Evolutionary conservation across 2,329 filamentous ascomycete genomes (phyloP), one percentile per base, ranked within the genome.

Genomic region (Emergomyces pasteurianus): DNA sequence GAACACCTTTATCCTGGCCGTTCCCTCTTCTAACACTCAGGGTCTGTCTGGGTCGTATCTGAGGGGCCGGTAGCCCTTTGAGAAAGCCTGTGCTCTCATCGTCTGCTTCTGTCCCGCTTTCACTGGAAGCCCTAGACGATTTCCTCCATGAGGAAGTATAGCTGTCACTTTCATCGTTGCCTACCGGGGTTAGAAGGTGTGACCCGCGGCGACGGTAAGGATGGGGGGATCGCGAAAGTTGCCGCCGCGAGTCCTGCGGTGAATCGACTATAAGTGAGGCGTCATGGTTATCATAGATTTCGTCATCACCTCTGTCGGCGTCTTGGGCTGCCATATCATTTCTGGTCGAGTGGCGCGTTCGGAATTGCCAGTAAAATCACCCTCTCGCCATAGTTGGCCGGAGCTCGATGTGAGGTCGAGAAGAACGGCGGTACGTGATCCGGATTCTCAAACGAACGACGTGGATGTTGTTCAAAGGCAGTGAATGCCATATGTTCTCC

Each of bases 71-170:
- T 26, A 96, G 77, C 0, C 91, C 88, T 72, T 88, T 94, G 61
- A 96, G 79, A 66, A 92, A 86, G 5, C 76, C 73, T 50, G 79
- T 80, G 64, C 92, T 88, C 73, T 97, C 92, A 76, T 97, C 92
- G 69, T 96, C 92, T 46, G 92, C 92, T 72, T 97, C 92, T 21
- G 92, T 95, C 28, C 92, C 92, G 72, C 91, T 96, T 67, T 96
- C 92, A 72, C 90, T 96, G 12, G 83, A 83, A 1, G 85, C 81
- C 1, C 81, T 79, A 4, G 83, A 83, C 58, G 83, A 80, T 64
- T 78, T 80, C 61, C 76, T 72, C 64, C 65, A 67, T 53, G 61
- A 63, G 55, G 66, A 64, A 34, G 65, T 64, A 49, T 68, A 66
- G 59, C 64, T 62, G 63, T 67, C 62, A 63, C 67, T 70, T 72